Base-by-base conservation (phyloP, 495 filamentous ascomycete species). In the Daldinia loculata region DNA sequence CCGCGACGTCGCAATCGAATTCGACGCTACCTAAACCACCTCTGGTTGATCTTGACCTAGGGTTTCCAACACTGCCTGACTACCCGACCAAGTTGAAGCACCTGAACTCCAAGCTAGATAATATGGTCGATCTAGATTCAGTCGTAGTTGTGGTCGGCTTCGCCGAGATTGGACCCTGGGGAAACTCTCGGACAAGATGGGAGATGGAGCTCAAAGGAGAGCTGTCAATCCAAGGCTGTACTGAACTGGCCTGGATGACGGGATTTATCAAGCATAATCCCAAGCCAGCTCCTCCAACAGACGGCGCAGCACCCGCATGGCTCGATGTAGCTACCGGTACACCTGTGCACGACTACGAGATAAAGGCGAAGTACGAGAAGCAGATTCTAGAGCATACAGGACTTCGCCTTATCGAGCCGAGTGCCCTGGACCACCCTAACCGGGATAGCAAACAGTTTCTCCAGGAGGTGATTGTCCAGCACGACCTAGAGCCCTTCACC, bases 71-170 rank as follows among this genome's bases (percentile, higher is more conserved):
- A 34, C 82, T 97, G 11, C 94, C 94, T 26, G 88, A 95, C 76
- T 98, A 94, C 90, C 89, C 94, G 79, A 81, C 87, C 1, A 92
- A 96, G 51, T 82, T 99, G 62, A 89, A 94, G 77, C 92, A 93
- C 8, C 88, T 97, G 72, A 94, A 94, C 74, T 85, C 86, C 34
- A 87, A 89, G 62, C 90, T 98, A 67, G 93, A 95, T 80, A 94
- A 93, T 36, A 98, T 99, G 95, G 93, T 97, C 55, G 93, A 99
- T 77, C 86, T 99, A 58, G 94, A 98, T 72, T 97, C 94, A 84
- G 93, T 97, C 6, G 93, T 99, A n/a, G 95, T 99, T 59, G 90
- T 99, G 88, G 91, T 66, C 92, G 95, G 93, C 69, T 97, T 96
- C 79, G 84, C 93, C 29, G 93, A 97, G 77, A 86, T 96, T 64